Evolutionary conservation across 108 stramenopile genomes (phyloP).

Genomic region (Asterionellopsis glacialis): DNA sequence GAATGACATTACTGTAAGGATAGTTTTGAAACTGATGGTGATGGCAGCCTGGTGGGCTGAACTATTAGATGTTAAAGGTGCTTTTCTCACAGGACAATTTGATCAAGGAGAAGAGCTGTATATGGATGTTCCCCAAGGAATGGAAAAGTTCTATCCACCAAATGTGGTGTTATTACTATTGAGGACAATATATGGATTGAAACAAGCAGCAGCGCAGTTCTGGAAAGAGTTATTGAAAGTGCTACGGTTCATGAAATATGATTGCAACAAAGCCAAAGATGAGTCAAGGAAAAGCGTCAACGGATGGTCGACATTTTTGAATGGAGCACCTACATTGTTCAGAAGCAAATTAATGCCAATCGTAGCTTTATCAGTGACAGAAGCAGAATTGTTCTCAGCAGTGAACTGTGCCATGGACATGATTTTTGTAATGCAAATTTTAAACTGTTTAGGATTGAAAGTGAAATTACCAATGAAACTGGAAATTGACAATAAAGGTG

Average conservation of each 20-base stretch:
- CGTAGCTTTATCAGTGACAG: slow-evolving; percentile 30
- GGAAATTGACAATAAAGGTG: slow-evolving; percentile 35
- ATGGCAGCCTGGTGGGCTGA: slow-evolving; percentile 22
- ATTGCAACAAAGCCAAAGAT: slow-evolving; percentile 5
- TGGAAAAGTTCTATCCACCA: slow-evolving; percentile 6
- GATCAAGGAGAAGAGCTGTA: slow-evolving; percentile 27
- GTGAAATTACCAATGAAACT: slow-evolving; percentile 38
- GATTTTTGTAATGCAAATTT: slow-evolving; percentile 13
- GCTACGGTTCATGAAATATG: neutral
- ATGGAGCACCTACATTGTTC: slow-evolving; percentile 11
- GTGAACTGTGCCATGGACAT: slow-evolving; percentile 35
- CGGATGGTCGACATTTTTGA: neutral
- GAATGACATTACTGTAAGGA: slow-evolving; percentile 18
- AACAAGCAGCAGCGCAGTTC: slow-evolving; percentile 32
- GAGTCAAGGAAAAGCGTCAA: neutral
- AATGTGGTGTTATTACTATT: slow-evolving; percentile 8
- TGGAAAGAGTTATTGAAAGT: slow-evolving; percentile 14
- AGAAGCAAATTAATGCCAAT: slow-evolving; percentile 24
- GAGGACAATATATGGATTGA: slow-evolving; percentile 28
- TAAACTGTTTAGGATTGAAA: slow-evolving; percentile 20
- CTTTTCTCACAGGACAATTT: too few relatives aligned
- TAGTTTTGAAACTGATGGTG: slow-evolving; percentile 17
- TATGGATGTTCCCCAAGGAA: slow-evolving; percentile 16
- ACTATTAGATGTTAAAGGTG: slow-evolving; percentile 11
- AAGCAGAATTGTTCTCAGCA: slow-evolving; percentile 31